phyloP scores from a whole-genome alignment of 768 basidiomycete species.

The Glaciozyma antarctica region DNA sequence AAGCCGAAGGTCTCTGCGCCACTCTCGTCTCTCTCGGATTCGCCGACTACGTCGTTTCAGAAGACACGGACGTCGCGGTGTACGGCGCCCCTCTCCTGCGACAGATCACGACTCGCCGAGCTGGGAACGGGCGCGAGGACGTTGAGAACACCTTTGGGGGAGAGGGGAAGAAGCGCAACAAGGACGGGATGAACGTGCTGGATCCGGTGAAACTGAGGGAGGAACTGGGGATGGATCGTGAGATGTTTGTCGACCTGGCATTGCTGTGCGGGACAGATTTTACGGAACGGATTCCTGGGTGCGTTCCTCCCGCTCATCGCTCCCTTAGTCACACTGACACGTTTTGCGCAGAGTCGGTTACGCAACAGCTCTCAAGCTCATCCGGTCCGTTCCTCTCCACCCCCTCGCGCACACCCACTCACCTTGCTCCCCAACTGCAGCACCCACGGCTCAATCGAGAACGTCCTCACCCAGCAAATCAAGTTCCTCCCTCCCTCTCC shows the following conservation, averaged over 20 bases:
- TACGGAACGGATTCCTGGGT: conserved; percentile 15
- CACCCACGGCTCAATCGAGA: conserved; percentile 5
- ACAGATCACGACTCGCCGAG: background rate
- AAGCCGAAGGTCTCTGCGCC: conserved; percentile 27
- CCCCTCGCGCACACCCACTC: background rate
- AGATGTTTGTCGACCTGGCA: conserved; percentile 20
- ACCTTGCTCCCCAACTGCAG: background rate
- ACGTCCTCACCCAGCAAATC: background rate
- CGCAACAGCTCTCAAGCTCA: background rate
- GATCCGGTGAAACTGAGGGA: conserved; percentile 3
- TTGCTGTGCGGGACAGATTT: conserved; percentile 29
- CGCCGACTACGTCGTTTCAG: conserved; percentile 23
- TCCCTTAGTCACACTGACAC: background rate
- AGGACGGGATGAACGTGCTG: conserved; percentile 12
- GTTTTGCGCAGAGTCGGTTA: background rate
- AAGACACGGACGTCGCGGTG: conserved; percentile 27
- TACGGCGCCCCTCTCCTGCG: conserved; percentile 21
- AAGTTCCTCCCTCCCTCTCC: background rate
- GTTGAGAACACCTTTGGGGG: background rate
- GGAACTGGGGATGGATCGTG: conserved; percentile 5
- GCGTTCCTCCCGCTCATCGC: background rate
- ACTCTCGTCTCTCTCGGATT: conserved; percentile 5
- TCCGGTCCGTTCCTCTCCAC: conserved; percentile 3
- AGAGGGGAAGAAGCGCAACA: too few species aligned
- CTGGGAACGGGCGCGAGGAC: background rate